Percentiles rank a stretch among this genome's conserved stretches.
These are phyloP conservation scores for Eustoma russellianum DNA, from an alignment of 257 asterid genomes.

Conservation along the genomic window DNA sequence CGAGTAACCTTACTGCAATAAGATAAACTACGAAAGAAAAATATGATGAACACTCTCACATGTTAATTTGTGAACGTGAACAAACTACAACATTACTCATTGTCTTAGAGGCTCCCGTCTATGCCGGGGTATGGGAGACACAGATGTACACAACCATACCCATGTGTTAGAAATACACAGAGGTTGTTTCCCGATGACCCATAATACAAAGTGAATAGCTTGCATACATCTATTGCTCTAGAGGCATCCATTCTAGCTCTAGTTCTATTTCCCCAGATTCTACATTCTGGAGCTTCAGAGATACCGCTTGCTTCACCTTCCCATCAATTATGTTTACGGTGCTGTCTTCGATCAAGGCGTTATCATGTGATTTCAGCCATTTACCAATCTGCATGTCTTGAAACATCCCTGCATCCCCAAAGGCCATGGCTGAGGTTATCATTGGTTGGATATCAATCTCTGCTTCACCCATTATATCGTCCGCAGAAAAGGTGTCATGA, in stretches of 20 bases:
- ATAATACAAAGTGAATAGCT: no score
- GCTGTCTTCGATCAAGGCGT: slow-evolving; percentile 76
- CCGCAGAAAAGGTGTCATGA: slow-evolving; percentile 86
- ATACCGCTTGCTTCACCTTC: slow-evolving; percentile 63
- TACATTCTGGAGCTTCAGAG: slow-evolving; percentile 79
- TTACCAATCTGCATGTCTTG: slow-evolving; percentile 91
- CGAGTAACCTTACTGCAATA: no score
- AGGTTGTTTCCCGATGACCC: no score
- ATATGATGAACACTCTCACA: no score
- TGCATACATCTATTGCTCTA: slow-evolving; percentile 38
- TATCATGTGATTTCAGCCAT: slow-evolving; percentile 82
- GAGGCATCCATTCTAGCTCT: slow-evolving; percentile 94
- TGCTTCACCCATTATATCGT: slow-evolving; percentile 95
- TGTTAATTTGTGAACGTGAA: no score
- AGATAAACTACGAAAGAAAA: no score
- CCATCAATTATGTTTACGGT: slow-evolving; percentile 86
- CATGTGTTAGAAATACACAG: no score
- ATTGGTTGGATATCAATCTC: slow-evolving; percentile 90
- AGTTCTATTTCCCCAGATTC: slow-evolving; percentile 84
- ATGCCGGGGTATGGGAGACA: no score
- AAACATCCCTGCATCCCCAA: slow-evolving; percentile 70
- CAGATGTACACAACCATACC: no score
- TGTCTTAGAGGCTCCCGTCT: no score
- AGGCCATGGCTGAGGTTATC: slow-evolving; percentile 89
- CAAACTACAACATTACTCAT: no score